Percentiles rank a stretch among this genome's conserved stretches.
Conservation (phyloP, 164 flowering plant species). For the Stephania cephalantha region DNA sequence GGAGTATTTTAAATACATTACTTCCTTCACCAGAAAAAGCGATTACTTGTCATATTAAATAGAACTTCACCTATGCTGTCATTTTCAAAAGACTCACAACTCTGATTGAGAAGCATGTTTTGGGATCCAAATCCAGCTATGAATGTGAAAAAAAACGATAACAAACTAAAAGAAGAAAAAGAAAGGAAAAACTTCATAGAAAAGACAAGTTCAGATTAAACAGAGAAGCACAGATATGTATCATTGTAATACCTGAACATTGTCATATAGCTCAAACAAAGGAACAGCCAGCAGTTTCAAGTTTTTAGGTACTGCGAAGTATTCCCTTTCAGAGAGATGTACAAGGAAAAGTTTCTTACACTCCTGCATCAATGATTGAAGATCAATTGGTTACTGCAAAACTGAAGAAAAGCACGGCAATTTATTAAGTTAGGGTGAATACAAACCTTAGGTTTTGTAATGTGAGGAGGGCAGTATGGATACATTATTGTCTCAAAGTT, state of each 20-base stretch:
- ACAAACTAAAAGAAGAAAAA: too few species aligned
- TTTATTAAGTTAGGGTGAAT: neutral
- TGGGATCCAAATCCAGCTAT: neutral
- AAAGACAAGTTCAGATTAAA: neutral
- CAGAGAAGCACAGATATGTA: neutral
- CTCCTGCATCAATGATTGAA: slow-evolving; percentile 43
- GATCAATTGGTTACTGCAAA: neutral
- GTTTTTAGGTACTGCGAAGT: slow-evolving; percentile 95
- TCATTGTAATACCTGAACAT: slow-evolving; percentile 71
- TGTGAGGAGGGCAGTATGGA: slow-evolving; percentile 98
- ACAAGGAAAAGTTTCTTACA: slow-evolving; percentile 93
- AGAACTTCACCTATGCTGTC: too few species aligned
- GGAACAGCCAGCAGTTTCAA: slow-evolving; percentile 95
- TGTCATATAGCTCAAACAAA: slow-evolving; percentile 91
- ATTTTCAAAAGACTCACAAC: too few species aligned
- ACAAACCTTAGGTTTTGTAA: slow-evolving; percentile 96
- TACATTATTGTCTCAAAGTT: slow-evolving; percentile 94
- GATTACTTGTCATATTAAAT: too few species aligned
- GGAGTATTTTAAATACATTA: too few species aligned
- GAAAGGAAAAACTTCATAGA: neutral
- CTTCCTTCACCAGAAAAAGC: too few species aligned
- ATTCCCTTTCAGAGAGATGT: slow-evolving; percentile 91
- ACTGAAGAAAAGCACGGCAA: neutral
- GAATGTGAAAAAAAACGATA: neutral
- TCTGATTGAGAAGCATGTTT: too few species aligned